Evolutionary conservation across 106 monocot genomes (phyloP), one percentile per base, ranked within the genome.

Genomic region (Gastrodia elata): DNA sequence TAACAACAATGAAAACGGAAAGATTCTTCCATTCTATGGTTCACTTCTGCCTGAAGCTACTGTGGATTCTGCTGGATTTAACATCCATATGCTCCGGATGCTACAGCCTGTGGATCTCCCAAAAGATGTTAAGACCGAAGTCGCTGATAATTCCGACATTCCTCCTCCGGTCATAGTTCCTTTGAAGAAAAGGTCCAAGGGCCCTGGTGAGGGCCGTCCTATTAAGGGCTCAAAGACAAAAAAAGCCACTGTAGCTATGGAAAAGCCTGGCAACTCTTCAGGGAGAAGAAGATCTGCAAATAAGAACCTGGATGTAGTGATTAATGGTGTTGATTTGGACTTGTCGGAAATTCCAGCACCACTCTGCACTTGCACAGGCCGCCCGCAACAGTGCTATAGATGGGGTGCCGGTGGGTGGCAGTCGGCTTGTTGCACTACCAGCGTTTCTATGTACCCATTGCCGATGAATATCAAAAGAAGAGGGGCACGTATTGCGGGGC

Each of bases 371-470:
- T 86, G 86, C 65, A 86, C 86, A 0, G 86, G 86, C 16, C 55
- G 58, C 3, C 76, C 79, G 15, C 86, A 82, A 16, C 82, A 79
- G 26, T 86, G 86, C 74, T 82, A 86, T 64, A 73, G 86, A 59
- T 86, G 86, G 86, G 86, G 86, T 22, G 65, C 77, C 26, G 86
- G 86, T 22, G 86, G 86, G 7, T 86, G 86, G 86, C 86, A 86
- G 38, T 86, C 86, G 6, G 86, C 86, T 26, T 86, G 86, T 64
- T 86, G 86, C 67, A 86, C 86, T 4, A 86, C 77, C 0, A 82
- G 55, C 76, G 71, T 86, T 6, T 86, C 86, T 6, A 57, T 74
- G 70, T 75, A 86, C 46, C 86, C 86, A 2, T 78, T 86, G 26
- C 86, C 86, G 1, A 77, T 82, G 86, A 86, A 77, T 43, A 65